phyloP scores from a whole-genome alignment of 345 rosid species.

The Microthlaspi erraticum region DNA sequence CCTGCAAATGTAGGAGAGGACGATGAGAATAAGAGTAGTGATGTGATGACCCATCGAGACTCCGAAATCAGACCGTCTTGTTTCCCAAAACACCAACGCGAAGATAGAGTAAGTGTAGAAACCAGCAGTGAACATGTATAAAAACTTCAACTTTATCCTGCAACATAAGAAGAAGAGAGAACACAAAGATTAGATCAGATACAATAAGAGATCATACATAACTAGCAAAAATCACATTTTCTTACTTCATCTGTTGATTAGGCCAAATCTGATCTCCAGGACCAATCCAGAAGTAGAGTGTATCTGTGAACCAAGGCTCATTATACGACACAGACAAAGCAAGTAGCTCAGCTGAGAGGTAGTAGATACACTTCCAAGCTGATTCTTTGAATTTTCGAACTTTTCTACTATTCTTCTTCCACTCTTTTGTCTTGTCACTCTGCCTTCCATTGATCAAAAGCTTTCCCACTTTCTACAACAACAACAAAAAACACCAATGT shows the following conservation, averaged over 20 bases:
- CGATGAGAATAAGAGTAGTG: conserved; percentile 74
- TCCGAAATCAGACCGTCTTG: conserved; percentile 98
- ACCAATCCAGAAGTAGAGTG: conserved; percentile 87
- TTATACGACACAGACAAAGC: conserved; percentile 73
- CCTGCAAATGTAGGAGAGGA: conserved; percentile 90
- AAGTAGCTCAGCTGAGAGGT: conserved; percentile 79
- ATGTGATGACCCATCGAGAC: conserved; percentile 99
- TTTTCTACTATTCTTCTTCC: conserved; percentile 52
- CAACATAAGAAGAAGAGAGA: conserved; percentile 33
- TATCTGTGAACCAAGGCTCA: conserved; percentile 89
- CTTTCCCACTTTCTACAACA: conserved; percentile 63
- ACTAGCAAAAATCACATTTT: neutral
- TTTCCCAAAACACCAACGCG: conserved; percentile 98
- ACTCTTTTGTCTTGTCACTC: conserved; percentile 42
- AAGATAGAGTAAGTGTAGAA: conserved; percentile 95
- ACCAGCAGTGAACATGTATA: conserved; percentile 93
- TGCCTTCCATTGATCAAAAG: conserved; percentile 63
- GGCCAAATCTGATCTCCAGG: conserved; percentile 98
- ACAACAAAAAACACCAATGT: conserved; percentile 1
- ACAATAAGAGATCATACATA: neutral
- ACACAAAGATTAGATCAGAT: neutral
- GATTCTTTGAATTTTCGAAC: conserved; percentile 91
- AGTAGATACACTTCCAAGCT: conserved; percentile 93
- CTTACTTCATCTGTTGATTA: conserved; percentile 84
- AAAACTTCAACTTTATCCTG: conserved; percentile 88